Conservation (phyloP, 1,139 yeast species). For the Zygoascus sp. region DNA sequence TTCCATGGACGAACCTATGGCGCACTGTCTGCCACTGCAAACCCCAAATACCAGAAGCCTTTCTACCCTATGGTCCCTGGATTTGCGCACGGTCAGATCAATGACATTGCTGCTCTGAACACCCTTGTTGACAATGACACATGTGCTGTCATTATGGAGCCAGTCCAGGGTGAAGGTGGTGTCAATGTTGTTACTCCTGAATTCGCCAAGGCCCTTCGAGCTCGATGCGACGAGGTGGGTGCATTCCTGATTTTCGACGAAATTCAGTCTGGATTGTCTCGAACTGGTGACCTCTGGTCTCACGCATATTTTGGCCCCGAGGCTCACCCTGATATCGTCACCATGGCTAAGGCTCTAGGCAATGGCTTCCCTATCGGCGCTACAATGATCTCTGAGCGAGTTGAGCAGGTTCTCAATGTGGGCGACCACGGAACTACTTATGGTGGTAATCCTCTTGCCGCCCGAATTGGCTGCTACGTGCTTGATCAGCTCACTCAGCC, state of each 20-base stretch:
- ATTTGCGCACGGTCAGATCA: conserved; percentile 57
- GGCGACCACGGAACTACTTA: conserved; percentile 98
- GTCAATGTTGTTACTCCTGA: conserved; percentile 61
- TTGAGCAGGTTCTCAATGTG: conserved; percentile 65
- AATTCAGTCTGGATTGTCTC: conserved; percentile 94
- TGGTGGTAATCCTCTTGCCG: conserved; percentile 94
- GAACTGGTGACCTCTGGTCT: conserved; percentile 93
- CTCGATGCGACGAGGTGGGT: conserved; percentile 63
- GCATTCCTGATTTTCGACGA: conserved; percentile 87
- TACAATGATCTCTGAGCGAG: conserved; percentile 74
- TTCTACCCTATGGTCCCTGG: conserved; percentile 89
- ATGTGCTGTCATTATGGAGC: conserved; percentile 92
- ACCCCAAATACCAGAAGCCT: conserved; percentile 86
- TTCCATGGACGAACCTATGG: conserved; percentile 97
- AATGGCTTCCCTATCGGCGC: conserved; percentile 99
- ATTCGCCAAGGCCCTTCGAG: conserved; percentile 61
- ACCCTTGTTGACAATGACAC: conserved; percentile 62
- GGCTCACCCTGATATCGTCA: conserved; percentile 90
- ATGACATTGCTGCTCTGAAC: conserved; percentile 52
- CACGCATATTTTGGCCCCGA: conserved; percentile 57
- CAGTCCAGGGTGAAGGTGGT: conserved; percentile 98
- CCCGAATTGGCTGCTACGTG: conserved; percentile 75
- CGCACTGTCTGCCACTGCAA: conserved; percentile 85
- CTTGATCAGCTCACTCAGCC: conserved; percentile 59
- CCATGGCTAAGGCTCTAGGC: conserved; percentile 94